phyloP scores from a whole-genome alignment of 1,139 yeast genomes.

The Yamadazyma atmosphaerica region DNA sequence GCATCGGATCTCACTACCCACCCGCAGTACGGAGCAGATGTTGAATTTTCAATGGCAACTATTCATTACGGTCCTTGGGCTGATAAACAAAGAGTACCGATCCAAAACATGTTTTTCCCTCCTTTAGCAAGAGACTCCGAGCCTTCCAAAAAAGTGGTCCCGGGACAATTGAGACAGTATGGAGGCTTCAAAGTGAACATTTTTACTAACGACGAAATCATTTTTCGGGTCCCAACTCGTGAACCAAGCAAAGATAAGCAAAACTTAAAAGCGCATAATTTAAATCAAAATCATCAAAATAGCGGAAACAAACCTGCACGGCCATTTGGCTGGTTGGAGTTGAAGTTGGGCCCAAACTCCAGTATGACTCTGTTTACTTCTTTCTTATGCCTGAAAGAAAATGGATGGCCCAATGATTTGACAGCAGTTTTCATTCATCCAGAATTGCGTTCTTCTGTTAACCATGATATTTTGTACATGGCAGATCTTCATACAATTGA shows the following conservation, averaged over 20 bases:
- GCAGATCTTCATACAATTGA: conserved; percentile 60
- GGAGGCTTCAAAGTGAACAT: conserved; percentile 57
- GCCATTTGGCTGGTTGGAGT: conserved; percentile 91
- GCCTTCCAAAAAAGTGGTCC: conserved; percentile 39
- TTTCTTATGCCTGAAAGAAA: conserved; percentile 46
- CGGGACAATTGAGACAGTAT: conserved; percentile 56
- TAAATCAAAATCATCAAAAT: conserved; percentile 10
- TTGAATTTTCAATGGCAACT: conserved; percentile 61
- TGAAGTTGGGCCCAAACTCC: conserved; percentile 59
- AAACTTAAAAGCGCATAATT: conserved; percentile 19
- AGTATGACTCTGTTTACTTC: conserved; percentile 49
- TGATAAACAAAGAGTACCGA: conserved; percentile 71
- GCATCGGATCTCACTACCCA: conserved; percentile 11
- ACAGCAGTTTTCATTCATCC: conserved; percentile 52
- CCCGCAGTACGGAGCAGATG: conserved; percentile 69
- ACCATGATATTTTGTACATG: conserved; percentile 74
- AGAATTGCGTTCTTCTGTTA: conserved; percentile 80
- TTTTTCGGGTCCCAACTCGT: conserved; percentile 78
- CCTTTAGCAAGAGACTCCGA: conserved; percentile 56
- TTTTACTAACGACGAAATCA: conserved; percentile 60
- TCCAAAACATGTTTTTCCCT: conserved; percentile 73
- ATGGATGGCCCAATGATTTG: conserved; percentile 62
- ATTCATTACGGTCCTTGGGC: conserved; percentile 96
- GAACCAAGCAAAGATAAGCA: conserved; percentile 76
- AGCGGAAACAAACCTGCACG: conserved; percentile 22